phyloP scores from a whole-genome alignment of 768 basidiomycete species.

The Mrakia frigida region DNA sequence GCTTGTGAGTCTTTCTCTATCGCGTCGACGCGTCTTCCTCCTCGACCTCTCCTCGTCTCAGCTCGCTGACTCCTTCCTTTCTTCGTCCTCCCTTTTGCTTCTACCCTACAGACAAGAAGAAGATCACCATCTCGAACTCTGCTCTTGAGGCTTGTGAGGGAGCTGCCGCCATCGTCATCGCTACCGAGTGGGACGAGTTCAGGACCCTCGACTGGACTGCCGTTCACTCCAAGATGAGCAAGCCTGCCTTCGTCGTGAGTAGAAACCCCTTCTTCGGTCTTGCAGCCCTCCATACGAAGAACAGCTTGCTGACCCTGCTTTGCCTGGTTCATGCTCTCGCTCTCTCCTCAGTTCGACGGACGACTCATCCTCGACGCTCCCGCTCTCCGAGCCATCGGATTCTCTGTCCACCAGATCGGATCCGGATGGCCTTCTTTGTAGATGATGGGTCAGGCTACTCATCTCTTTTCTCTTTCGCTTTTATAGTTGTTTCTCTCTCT shows the following conservation, averaged over 20 bases:
- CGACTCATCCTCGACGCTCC: constrained; percentile 31
- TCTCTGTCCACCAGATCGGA: constrained; percentile 28
- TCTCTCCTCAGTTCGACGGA: constrained; percentile 25
- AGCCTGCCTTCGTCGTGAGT: constrained; percentile 79
- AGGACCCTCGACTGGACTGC: constrained; percentile 79
- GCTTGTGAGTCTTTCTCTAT: constrained; percentile 12
- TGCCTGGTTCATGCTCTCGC: too few species aligned
- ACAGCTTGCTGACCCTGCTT: not conserved
- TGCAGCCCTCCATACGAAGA: not conserved
- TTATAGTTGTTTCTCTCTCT: too few species aligned
- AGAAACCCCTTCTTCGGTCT: not conserved
- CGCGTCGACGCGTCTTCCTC: not conserved
- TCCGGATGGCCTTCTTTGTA: constrained; percentile 21
- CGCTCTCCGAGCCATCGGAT: constrained; percentile 29
- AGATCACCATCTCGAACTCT: constrained; percentile 68
- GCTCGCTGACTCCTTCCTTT: constrained; percentile 17
- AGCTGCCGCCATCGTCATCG: constrained; percentile 89
- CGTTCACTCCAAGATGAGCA: constrained; percentile 83
- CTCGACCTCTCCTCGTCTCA: constrained; percentile 19
- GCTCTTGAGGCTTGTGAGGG: constrained; percentile 82
- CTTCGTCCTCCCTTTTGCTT: not conserved
- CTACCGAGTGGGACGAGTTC: constrained; percentile 82
- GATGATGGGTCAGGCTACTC: not conserved
- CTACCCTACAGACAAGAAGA: constrained; percentile 65
- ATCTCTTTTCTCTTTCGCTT: too few species aligned